These are phyloP conservation scores for Symbiodinium natans DNA, from an alignment of 73 alveolate genomes.

Conservation along the genomic window DNA sequence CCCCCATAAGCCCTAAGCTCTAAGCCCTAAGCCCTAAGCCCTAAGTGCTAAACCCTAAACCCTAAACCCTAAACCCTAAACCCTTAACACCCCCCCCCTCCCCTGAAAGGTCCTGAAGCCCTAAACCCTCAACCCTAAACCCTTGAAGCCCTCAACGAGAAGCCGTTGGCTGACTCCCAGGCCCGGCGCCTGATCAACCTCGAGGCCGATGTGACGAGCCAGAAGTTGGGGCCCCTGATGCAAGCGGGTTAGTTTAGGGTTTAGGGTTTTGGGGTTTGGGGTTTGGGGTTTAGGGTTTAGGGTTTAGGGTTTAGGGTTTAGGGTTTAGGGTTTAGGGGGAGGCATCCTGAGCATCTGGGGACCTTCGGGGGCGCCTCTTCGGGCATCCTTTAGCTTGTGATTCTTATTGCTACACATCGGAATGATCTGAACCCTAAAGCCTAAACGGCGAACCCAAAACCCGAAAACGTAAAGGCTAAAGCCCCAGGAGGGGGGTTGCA, in stretches of 20 bases:
- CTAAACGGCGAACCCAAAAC: too few relatives aligned
- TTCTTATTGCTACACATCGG: too few relatives aligned
- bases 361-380: not conserved
- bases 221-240: not conserved
- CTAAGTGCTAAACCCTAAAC: not conserved
- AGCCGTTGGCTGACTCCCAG: not conserved
- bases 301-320: not conserved
- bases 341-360: not conserved
- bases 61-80: not conserved
- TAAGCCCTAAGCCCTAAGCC: too few relatives aligned
- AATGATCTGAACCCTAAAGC: not conserved
- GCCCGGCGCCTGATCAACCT: conserved; percentile 16
- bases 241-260: not conserved
- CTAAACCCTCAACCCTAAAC: not conserved
- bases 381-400: too few relatives aligned
- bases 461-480: too few relatives aligned
- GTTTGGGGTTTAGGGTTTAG: not conserved
- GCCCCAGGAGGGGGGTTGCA: too few relatives aligned
- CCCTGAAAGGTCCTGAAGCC: too few relatives aligned
- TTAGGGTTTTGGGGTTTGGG: not conserved
- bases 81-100: too few relatives aligned
- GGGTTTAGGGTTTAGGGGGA: not conserved
- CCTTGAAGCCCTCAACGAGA: not conserved
- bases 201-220: conserved; percentile 14
- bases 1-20: too few relatives aligned